Evolutionary conservation across 345 rosid genomes (phyloP), one percentile per base, ranked within the genome.

Genomic region (Chamaenerion angustifolium): DNA sequence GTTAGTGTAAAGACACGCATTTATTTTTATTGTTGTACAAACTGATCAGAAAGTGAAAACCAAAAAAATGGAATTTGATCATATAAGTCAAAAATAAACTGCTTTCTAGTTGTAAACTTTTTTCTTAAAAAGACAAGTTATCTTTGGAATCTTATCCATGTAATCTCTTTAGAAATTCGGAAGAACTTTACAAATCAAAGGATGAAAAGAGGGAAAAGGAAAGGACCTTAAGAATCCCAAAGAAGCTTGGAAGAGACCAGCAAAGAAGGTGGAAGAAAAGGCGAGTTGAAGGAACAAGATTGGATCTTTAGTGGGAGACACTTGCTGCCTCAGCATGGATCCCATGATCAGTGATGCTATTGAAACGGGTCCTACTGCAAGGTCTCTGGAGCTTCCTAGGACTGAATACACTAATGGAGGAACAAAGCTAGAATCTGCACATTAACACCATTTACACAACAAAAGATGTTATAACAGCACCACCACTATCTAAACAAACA

Each of bases 371-470:
- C 98, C 98, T 15, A 86, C 96, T 1, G 94, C 98, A 14, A 90
- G 79, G 59, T 90, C 96, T 65, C 89, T 78, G 2, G 98, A 90
- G 76, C 98, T 90, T 55, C 96, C 98, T 46, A 86, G 77, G n/a
- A 79, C 85, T 49, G 92, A 84, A 70, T 90, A 90, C 10, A 86
- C 80, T 61, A 90, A 78, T 44, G 98, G 98, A 40, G 98, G 95
- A 16, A 83, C 96, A 47, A 90, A 90, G 80, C 96, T 90, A 7
- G 98, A 90, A 77, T 90, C 97, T 89, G 25, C 25, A n/a, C n/a
- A n/a, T 47, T 10, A 27, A n/a, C 6, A 16, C 50, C 40, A 54
- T 10, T 54, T 35, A 14, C 16, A 59, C 11, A 10, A 15, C 21
- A 43, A 8, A 6, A 40, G 18, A 53, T 16, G 15, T 21, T 49